Evolutionary conservation across 805 yeast genomes (phyloP).

Genomic region (Saturnispora galanensis): DNA sequence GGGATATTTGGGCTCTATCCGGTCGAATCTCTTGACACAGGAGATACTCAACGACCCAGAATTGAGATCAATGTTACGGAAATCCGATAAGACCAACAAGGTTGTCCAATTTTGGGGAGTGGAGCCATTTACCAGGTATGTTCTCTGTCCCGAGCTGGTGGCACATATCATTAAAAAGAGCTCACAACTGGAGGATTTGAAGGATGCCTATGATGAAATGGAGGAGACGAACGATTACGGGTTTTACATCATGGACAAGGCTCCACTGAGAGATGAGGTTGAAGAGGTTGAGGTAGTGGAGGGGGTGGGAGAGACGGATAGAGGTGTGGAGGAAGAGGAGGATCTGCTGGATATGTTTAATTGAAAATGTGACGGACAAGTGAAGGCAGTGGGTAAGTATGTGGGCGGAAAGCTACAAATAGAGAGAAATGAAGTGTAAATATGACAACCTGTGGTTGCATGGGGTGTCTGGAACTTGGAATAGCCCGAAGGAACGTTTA

Average conservation of each 20-base stretch:
- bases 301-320: too few relatives aligned
- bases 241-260: constrained; percentile 25
- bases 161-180: constrained; percentile 42
- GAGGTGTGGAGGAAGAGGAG: too few relatives aligned
- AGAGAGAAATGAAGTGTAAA: too few relatives aligned
- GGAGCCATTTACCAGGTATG: constrained; percentile 44
- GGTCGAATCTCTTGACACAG: constrained; percentile 44
- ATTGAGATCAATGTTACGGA: constrained; percentile 25
- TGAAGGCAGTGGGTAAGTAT: too few relatives aligned
- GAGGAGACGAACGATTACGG: constrained; percentile 34
- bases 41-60: constrained; percentile 26
- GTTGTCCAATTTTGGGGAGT: constrained; percentile 54
- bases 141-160: constrained; percentile 55
- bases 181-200: constrained; percentile 26
- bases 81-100: constrained; percentile 26
- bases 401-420: too few relatives aligned
- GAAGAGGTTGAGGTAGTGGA: neutral
- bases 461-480: too few relatives aligned
- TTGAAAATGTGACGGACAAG: too few relatives aligned
- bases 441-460: too few relatives aligned
- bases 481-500: too few relatives aligned
- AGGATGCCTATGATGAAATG: constrained; percentile 38
- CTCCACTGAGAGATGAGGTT: constrained; percentile 2
- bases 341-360: too few relatives aligned
- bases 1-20: constrained; percentile 52